Evolutionary conservation across 1,284 basidiomycete genomes (phyloP).

Genomic region (Lignosus rhinocerotis): DNA sequence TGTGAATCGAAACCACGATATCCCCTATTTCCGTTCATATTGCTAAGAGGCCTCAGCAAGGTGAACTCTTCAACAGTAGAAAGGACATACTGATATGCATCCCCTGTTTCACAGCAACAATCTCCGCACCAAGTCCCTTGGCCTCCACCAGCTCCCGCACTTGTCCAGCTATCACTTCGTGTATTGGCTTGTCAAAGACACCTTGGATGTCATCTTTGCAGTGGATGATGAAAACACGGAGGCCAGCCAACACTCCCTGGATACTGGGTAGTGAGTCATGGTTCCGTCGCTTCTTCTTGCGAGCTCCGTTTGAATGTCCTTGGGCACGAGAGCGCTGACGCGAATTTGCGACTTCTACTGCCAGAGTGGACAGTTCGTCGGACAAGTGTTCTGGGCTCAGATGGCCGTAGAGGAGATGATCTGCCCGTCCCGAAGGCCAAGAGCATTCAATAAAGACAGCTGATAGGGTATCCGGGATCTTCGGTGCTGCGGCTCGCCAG

Average conservation of each 20-base stretch:
- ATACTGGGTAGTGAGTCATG: slow-evolving; percentile 42
- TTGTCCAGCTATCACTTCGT: slow-evolving; percentile 62
- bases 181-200: slow-evolving; percentile 46
- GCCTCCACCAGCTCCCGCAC: slow-evolving; percentile 55
- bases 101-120: slow-evolving; percentile 70
- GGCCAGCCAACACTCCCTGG: slow-evolving; percentile 52
- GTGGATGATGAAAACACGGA: slow-evolving; percentile 74
- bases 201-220: slow-evolving; percentile 70
- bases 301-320: slow-evolving; percentile 32
- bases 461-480: slow-evolving; percentile 61
- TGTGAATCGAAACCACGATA: background rate
- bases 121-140: slow-evolving; percentile 59
- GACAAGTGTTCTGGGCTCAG: slow-evolving; percentile 72
- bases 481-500: slow-evolving; percentile 72
- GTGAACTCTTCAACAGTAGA: background rate
- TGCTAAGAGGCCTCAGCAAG: slow-evolving; percentile 2
- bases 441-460: slow-evolving; percentile 85
- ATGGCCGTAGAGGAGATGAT: slow-evolving; percentile 72
- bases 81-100: slow-evolving; percentile 59
- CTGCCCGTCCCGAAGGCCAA: slow-evolving; percentile 64
- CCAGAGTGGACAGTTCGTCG: slow-evolving; percentile 64
- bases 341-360: slow-evolving; percentile 58
- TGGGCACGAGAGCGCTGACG: slow-evolving; percentile 28
- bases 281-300: slow-evolving; percentile 49
- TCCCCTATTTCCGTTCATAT: background rate